Percentiles rank a stretch among this genome's conserved stretches.
These are phyloP conservation scores for Maudiozyma turicensis DNA, from an alignment of 805 yeast genomes.

Conservation along the genomic window DNA sequence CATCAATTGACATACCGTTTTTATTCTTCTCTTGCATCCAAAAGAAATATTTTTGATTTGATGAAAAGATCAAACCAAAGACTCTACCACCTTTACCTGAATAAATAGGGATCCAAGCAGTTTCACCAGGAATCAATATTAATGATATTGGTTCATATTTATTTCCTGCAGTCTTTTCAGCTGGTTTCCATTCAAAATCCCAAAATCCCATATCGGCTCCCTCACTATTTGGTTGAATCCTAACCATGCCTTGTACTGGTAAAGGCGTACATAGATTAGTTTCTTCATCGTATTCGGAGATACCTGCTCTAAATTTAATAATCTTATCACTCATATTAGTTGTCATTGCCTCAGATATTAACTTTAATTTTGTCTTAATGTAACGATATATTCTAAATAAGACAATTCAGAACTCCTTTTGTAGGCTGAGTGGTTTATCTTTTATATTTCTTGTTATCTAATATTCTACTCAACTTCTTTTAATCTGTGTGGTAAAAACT, in stretches of 20 bases:
- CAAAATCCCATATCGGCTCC: conserved; percentile 26
- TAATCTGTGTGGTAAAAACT: too few species aligned
- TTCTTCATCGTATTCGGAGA: conserved; percentile 48
- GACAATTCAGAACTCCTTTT: too few species aligned
- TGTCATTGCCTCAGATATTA: background rate
- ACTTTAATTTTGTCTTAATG: background rate
- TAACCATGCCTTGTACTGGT: conserved; percentile 43
- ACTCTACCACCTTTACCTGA: conserved; percentile 73
- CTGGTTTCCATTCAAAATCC: conserved; percentile 28
- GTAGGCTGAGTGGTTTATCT: too few species aligned
- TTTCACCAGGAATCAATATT: conserved; percentile 77
- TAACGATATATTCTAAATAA: too few species aligned
- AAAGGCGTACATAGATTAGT: conserved; percentile 47
- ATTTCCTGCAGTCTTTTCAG: conserved; percentile 22
- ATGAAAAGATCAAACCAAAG: conserved; percentile 55
- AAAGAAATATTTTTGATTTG: conserved; percentile 46
- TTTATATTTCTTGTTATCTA: too few species aligned
- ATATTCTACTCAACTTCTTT: too few species aligned
- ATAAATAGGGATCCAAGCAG: conserved; percentile 57
- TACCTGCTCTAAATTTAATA: conserved; percentile 51
- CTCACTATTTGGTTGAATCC: conserved; percentile 25
- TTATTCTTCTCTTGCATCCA: conserved; percentile 73
- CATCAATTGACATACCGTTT: conserved; percentile 36
- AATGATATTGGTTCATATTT: conserved; percentile 31
- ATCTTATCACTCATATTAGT: conserved; percentile 9